Evolutionary conservation across 371 early-diverging fungal genomes (phyloP).

Genomic region (Nematocida sp.): DNA sequence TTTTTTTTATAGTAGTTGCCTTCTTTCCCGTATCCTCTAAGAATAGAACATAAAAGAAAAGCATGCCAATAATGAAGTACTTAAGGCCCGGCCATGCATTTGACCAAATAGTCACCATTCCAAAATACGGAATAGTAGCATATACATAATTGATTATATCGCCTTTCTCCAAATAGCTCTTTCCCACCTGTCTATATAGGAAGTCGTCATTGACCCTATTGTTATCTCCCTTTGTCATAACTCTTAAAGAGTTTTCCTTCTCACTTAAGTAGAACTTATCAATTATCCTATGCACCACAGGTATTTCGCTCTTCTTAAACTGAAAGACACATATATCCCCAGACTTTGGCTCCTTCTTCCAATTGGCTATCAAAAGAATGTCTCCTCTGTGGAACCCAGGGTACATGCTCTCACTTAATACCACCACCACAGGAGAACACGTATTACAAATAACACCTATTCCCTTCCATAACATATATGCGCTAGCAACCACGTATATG

Average conservation of each 20-base stretch:
- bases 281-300: constrained; percentile 92
- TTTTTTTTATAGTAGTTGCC: neutral
- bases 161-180: constrained; percentile 70
- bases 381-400: constrained; percentile 95
- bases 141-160: constrained; percentile 61
- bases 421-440: constrained; percentile 94
- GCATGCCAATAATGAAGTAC: constrained; percentile 36
- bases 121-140: constrained; percentile 74
- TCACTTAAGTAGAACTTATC: constrained; percentile 64
- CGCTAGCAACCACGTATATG: constrained; percentile 57
- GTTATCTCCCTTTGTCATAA: constrained; percentile 96
- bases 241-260: constrained; percentile 27
- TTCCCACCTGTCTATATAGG: constrained; percentile 74
- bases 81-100: constrained; percentile 59
- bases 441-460: constrained; percentile 76
- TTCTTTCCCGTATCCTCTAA: constrained; percentile 35
- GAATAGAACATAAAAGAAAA: constrained; percentile 56
- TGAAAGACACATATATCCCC: constrained; percentile 95
- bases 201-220: constrained; percentile 85
- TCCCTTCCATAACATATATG: constrained; percentile 92
- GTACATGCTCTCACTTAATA: constrained; percentile 93
- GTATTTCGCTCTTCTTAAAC: constrained; percentile 78
- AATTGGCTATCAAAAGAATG: constrained; percentile 76
- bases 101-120: constrained; percentile 76
- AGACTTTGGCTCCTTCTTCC: constrained; percentile 70